Percentiles rank a stretch among this genome's conserved stretches.
Conservation (phyloP, 192 early-diverging fungal species). For the Linnemannia hyalina region DNA sequence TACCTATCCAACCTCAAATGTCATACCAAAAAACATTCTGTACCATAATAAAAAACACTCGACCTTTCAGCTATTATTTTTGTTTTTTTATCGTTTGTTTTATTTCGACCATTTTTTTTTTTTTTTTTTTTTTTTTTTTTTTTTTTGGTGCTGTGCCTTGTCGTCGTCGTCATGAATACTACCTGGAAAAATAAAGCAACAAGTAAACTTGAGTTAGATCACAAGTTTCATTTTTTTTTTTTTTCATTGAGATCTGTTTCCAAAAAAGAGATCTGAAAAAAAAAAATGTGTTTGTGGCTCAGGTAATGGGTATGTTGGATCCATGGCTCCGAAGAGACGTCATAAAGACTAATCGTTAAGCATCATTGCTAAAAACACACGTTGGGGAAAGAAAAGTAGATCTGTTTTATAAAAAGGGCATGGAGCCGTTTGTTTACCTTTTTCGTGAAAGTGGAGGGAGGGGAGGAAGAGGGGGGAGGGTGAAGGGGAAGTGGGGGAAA, state of each 20-base stretch:
- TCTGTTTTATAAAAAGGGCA: too few relatives aligned
- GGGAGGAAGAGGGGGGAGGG: too few relatives aligned
- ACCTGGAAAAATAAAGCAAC: neutral
- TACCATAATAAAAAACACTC: neutral
- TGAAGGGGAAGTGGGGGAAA: too few relatives aligned
- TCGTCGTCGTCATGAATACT: neutral
- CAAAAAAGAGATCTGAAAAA: neutral
- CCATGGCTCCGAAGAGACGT: constrained; percentile 50
- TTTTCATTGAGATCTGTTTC: neutral
- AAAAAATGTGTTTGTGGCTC: constrained; percentile 20
- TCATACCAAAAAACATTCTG: neutral
- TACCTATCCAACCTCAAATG: neutral
- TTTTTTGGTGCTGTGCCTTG: neutral
- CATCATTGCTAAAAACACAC: constrained; percentile 39
- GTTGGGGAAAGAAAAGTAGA: too few relatives aligned
- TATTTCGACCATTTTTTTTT: neutral
- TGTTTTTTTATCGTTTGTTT: neutral
- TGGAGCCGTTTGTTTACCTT: too few relatives aligned
- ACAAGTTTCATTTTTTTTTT: neutral
- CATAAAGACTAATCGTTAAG: constrained; percentile 59
- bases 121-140: neutral
- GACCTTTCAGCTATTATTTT: neutral
- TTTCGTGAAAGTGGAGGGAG: too few relatives aligned
- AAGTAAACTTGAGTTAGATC: neutral
- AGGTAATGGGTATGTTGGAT: constrained; percentile 58